Base-by-base conservation (phyloP, 2,329 filamentous ascomycete species). In the Fusarium virguliforme region DNA sequence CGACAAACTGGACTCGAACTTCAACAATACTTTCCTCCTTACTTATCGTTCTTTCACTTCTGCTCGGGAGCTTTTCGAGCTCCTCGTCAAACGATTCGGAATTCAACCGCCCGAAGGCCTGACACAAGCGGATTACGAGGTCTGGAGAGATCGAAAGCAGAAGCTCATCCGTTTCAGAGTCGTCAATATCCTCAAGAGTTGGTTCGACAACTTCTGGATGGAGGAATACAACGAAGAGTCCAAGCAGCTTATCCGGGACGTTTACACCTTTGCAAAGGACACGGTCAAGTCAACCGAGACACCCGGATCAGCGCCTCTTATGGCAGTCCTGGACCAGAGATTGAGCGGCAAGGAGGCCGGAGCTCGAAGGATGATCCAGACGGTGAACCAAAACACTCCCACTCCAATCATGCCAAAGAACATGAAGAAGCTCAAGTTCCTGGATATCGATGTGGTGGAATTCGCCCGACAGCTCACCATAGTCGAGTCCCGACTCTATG, bases 131-230 rank as follows among this genome's bases (percentile, higher is more conserved):
- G 94, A 98, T 71, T 94, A 93, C 75, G 93, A 97, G 61, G 86
- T 89, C 32, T 99, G 96, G 96, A 90, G 93, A 37, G 94, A 97
- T 79, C 91, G 91, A 78, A 99, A 99, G 83, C 96, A 98, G 80
- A 98, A 97, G 78, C 92, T 94, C 6, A 98, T 98, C 67, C 90
- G 96, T 37, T 97, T 99, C 84, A 91, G 96, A 43, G 95, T 99
- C 3, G 94, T 99, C 71, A 99, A 98, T 77, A 98, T 98, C 71
- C 84, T 99, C 53, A 98, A 98, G 86, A 97, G 90, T 81, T 99
- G 96, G 96, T 96, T 99, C 74, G 96, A 98, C 79, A 95, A 92
- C 75, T 98, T 96, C 81, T 99, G 96, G 96, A 98, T 98, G 94
- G 96, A 99, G 79, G 93, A 94, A 54, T 91, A 92, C 69, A 95